Base-by-base conservation (phyloP, 257 asterid genomes). In the Craterostigma plantagineum region DNA sequence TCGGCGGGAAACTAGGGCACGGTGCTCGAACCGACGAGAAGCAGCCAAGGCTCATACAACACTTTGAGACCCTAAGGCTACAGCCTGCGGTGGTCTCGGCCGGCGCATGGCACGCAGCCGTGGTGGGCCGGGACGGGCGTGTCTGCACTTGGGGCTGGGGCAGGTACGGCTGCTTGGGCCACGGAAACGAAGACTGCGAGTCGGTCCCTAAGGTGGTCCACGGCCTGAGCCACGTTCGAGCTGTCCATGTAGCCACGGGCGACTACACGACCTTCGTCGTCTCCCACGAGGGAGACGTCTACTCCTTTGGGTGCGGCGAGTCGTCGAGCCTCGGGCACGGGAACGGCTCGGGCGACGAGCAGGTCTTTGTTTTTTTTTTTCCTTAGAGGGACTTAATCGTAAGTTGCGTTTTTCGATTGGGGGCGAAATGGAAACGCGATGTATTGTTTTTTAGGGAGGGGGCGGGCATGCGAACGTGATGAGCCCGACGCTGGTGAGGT, bases 141-240 rank as follows among this genome's bases (percentile, higher is more conserved):
- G 99, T 91, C 2, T 91, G 99, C 66, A 91, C 99, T 0, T 91
- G 99, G 99, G 99, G 99, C 8, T 91, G 99, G 99, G 99, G 99
- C 0, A 87, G 94, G 14, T 80, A 84, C 16, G 99, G 99, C 4
- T 91, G 99, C 70, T 74, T 91, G 68, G 99, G 99, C 35, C 99
- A 91, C 36, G 96, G 99, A 3, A 91, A 84, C 23, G 94, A 91
- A 66, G 93, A 84, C 17, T 84, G 92, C 54, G 94, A 91, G 54
- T 71, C 87, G 7, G 69, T 57, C 34, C 99, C 99, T 35, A 91
- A 80, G 56, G 99, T 91, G 12, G 96, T 91, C 11, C 91, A 80
- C 63, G 79, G 79, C 33, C 79, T 91, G 18, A 66, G 68, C 63
- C 52, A 73, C 33, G 64, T 80, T 33, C 83, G 75, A 65, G 99